Evolutionary conservation across 106 monocot genomes (phyloP), one percentile per base, ranked within the genome.

Genomic region (Dactylorhiza incarnata): DNA sequence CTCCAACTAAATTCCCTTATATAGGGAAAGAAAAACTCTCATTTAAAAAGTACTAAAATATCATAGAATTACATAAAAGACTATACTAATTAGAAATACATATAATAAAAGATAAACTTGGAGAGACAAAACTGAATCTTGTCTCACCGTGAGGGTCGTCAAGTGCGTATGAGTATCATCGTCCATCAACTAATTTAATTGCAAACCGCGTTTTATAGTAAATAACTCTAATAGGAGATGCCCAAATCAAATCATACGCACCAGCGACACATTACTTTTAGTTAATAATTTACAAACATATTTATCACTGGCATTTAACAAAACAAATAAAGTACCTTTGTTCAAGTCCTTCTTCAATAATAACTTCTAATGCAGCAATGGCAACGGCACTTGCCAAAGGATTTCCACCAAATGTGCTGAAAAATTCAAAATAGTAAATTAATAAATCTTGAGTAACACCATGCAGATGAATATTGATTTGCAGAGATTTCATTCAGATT

Each of bases 341-440:
- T 59, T 76, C 61, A 5, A 99, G 82, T 58, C 87, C 84, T 88
- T 99, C 99, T 19, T 94, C 99, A 73, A 77, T 85, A 78, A 99
- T 83, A 17, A 94, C 88, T 51, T 91, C 77, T 67, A 99, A 73
- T 82, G 99, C 87, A 72, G 91, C 91, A 58, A 99, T 81, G 58
- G 89, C 94, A 24, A 99, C 94, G 9, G 94, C 89, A 81, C 99
- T 99, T 72, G 94, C 79, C 75, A 99, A 84, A 55, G 99, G 94
- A 85, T 99, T 99, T 44, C 99, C 94, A 65, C 94, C 99, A 88
- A 99, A 99, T 24, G 99, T 99, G 79, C 99, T 94, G 87, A 13
- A 11, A 70, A 12, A 66, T n/a, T 45, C 52, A 45, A 54, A 65
- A 17, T 25, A 67, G 1, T 5, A 44, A 15, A 58, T 24, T 14